These are phyloP conservation scores for Annulohypoxylon bovei DNA, from an alignment of 495 filamentous ascomycete genomes.

Conservation along the genomic window DNA sequence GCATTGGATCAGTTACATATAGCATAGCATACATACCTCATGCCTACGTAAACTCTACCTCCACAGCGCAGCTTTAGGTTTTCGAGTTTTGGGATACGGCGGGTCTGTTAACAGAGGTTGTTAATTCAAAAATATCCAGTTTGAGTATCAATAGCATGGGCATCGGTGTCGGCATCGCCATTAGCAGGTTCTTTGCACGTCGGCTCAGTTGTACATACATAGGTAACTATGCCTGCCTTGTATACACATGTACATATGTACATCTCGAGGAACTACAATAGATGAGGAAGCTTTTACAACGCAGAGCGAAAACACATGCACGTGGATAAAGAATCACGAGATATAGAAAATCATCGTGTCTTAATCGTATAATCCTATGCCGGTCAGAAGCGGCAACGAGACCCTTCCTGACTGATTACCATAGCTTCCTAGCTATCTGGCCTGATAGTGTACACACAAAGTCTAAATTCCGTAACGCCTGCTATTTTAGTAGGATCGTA, in stretches of 20 bases:
- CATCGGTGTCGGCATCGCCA: background rate
- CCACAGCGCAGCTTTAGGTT: background rate
- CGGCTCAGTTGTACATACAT: background rate
- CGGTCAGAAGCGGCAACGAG: background rate
- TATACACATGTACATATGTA: no score
- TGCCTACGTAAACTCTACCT: background rate
- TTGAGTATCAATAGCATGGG: background rate
- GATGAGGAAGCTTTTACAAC: no score
- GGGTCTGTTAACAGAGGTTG: background rate
- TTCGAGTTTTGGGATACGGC: constrained; percentile 8
- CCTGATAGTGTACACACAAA: background rate
- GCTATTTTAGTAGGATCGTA: background rate
- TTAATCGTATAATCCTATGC: background rate
- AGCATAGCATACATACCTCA: constrained; percentile 10
- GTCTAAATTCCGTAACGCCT: background rate
- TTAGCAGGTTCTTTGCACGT: background rate
- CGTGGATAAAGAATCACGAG: background rate
- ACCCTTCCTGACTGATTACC: background rate
- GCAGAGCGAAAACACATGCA: background rate
- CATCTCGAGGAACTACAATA: no score
- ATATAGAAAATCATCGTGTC: background rate
- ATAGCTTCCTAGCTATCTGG: background rate
- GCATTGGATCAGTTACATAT: constrained; percentile 3
- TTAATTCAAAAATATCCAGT: background rate
- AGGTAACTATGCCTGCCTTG: no score